A percentile compares a stretch with the other conserved stretches of the same genome.
Conservation (phyloP, 345 rosid genomes). For the Moricandia moricandioides region DNA sequence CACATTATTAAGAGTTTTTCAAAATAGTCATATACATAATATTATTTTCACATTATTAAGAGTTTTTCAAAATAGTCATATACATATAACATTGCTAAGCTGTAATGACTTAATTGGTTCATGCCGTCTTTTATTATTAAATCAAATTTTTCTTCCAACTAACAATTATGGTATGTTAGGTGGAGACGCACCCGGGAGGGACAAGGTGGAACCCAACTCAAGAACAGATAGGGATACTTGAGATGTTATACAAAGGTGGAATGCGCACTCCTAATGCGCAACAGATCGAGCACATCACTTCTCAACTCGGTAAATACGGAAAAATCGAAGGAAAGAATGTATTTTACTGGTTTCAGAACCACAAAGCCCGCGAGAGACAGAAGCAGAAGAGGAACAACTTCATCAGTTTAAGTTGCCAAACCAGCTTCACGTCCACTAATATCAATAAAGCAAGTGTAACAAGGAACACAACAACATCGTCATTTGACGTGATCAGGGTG, state of each 20-base stretch:
- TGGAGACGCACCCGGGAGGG: slow-evolving; percentile 93
- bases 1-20: neutral
- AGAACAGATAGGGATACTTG: slow-evolving; percentile 91
- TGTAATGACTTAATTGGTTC: neutral
- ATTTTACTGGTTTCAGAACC: slow-evolving; percentile 98
- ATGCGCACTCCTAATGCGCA: slow-evolving; percentile 94
- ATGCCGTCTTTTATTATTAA: neutral
- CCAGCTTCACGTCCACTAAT: slow-evolving; percentile 36
- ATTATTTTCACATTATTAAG: neutral
- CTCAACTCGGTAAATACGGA: slow-evolving; percentile 72
- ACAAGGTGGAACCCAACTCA: slow-evolving; percentile 99
- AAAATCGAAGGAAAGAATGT: slow-evolving; percentile 98
- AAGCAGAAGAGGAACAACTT: slow-evolving; percentile 84
- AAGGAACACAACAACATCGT: slow-evolving; percentile 32
- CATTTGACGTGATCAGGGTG: slow-evolving; percentile 52
- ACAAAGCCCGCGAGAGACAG: slow-evolving; percentile 98
- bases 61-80: neutral
- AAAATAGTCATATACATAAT: neutral
- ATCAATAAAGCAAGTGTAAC: slow-evolving; percentile 26
- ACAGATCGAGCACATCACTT: slow-evolving; percentile 89
- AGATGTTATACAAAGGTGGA: slow-evolving; percentile 83
- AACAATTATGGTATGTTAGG: slow-evolving; percentile 36
- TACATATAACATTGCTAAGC: neutral
- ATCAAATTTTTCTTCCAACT: neutral
- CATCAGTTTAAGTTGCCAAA: slow-evolving; percentile 44